Conservation (phyloP, 257 asterid genomes). For the Ligustrum vulgare region DNA sequence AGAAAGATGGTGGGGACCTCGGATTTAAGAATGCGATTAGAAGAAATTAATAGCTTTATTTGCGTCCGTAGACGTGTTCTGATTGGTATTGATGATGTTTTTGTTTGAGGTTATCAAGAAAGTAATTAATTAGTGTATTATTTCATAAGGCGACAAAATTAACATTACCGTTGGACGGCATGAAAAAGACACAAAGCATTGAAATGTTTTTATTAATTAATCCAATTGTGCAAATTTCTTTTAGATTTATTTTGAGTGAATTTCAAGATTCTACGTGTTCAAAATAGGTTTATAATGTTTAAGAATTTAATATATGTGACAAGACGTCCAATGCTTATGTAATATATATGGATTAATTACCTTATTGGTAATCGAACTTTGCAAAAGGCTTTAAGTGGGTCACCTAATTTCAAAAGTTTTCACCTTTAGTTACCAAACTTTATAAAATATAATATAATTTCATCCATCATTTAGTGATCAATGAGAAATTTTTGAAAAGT, state of each 20-base stretch:
- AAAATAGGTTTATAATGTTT: too few relatives aligned
- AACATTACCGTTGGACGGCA: slow-evolving; percentile 19
- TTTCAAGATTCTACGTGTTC: neutral
- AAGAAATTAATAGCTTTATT: slow-evolving; percentile 38
- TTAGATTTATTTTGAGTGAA: neutral
- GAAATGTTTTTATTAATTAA: slow-evolving; percentile 17
- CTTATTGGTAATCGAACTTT: too few relatives aligned
- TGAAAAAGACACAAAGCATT: slow-evolving; percentile 23
- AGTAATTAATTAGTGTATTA: slow-evolving; percentile 27
- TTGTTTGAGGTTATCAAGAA: slow-evolving; percentile 47
- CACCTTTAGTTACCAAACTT: too few relatives aligned
- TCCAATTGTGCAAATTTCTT: neutral
- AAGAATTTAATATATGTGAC: too few relatives aligned
- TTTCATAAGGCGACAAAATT: slow-evolving; percentile 35
- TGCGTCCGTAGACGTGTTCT: slow-evolving; percentile 38
- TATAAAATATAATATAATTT: too few relatives aligned
- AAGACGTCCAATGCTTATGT: too few relatives aligned
- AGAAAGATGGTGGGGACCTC: slow-evolving; percentile 38
- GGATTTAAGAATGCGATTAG: slow-evolving; percentile 42
- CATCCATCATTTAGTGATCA: too few relatives aligned
- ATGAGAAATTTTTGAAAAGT: too few relatives aligned
- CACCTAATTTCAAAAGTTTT: too few relatives aligned
- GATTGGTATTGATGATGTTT: slow-evolving; percentile 42
- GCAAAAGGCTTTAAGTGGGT: too few relatives aligned
- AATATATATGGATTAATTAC: too few relatives aligned